phyloP scores from a whole-genome alignment of 345 rosid genomes.

The Triadica sebifera region DNA sequence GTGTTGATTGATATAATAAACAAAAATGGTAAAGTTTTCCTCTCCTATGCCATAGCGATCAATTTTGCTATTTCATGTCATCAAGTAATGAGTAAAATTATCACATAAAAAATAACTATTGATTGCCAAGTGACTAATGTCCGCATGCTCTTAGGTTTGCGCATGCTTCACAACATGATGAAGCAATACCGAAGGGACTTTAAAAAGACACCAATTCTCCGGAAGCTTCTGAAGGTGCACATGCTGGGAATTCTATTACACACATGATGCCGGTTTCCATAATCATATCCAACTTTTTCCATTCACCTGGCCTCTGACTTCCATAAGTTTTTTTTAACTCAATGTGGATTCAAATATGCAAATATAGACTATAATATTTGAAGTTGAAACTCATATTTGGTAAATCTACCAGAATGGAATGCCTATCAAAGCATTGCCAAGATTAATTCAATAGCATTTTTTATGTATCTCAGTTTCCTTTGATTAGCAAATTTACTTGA shows the following conservation, averaged over 20 bases:
- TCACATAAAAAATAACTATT: constrained; percentile 21
- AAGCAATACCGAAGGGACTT: constrained; percentile 86
- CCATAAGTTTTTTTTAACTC: neutral
- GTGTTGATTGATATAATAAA: constrained; percentile 77
- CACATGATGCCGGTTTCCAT: neutral
- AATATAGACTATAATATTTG: neutral
- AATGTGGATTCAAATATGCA: neutral
- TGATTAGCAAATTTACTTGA: neutral
- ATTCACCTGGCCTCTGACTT: neutral
- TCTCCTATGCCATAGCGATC: constrained; percentile 8
- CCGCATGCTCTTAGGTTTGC: constrained; percentile 58
- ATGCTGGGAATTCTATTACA: constrained; percentile 11
- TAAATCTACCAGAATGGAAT: neutral
- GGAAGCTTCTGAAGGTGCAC: constrained; percentile 92
- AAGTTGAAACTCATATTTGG: neutral
- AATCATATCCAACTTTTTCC: neutral
- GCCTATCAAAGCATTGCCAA: neutral
- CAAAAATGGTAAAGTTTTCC: constrained; percentile 72
- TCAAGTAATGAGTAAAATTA: constrained; percentile 1
- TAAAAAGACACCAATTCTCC: constrained; percentile 91
- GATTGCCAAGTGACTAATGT: constrained; percentile 16
- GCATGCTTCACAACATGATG: constrained; percentile 95
- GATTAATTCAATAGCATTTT: neutral
- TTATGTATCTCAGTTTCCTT: neutral
- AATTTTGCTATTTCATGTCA: constrained; percentile 12